Conservation (phyloP, 2,329 filamentous ascomycete genomes). For the Diaporthe caulivora region DNA sequence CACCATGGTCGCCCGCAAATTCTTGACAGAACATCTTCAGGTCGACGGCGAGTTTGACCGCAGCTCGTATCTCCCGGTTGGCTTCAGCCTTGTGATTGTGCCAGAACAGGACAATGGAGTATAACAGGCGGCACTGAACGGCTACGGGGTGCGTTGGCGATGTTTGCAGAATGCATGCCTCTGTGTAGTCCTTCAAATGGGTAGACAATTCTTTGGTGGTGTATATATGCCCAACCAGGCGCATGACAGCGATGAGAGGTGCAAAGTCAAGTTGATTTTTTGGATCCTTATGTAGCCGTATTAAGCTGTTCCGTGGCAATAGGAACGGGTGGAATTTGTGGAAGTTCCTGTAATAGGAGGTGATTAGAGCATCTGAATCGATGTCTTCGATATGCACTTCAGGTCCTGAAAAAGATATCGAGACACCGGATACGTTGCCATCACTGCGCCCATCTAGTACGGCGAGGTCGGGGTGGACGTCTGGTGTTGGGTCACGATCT, state of each 20-base stretch:
- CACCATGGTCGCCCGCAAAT: background rate
- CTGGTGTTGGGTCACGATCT: background rate
- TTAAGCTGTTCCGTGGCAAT: background rate
- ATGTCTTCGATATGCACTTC: background rate
- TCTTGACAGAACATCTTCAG: constrained; percentile 13
- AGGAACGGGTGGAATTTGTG: constrained; percentile 17
- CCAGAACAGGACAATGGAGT: constrained; percentile 5
- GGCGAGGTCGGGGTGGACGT: background rate
- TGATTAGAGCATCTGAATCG: background rate
- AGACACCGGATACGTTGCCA: background rate
- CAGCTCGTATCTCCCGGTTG: background rate
- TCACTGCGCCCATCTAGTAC: no score
- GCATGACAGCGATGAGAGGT: background rate
- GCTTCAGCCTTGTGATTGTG: background rate
- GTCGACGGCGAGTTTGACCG: background rate
- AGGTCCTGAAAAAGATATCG: no score
- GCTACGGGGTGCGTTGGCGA: background rate
- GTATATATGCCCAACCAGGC: constrained; percentile 1
- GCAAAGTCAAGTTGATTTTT: background rate
- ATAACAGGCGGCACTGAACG: constrained; percentile 3
- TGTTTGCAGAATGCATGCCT: background rate
- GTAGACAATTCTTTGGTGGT: background rate
- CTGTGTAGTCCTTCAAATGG: background rate
- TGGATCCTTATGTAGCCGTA: background rate
- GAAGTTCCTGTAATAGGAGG: constrained; percentile 12